Evolutionary conservation across 2,329 filamentous ascomycete species (phyloP), one percentile per base, ranked within the genome.

Genomic region (Neonectria magnoliae): DNA sequence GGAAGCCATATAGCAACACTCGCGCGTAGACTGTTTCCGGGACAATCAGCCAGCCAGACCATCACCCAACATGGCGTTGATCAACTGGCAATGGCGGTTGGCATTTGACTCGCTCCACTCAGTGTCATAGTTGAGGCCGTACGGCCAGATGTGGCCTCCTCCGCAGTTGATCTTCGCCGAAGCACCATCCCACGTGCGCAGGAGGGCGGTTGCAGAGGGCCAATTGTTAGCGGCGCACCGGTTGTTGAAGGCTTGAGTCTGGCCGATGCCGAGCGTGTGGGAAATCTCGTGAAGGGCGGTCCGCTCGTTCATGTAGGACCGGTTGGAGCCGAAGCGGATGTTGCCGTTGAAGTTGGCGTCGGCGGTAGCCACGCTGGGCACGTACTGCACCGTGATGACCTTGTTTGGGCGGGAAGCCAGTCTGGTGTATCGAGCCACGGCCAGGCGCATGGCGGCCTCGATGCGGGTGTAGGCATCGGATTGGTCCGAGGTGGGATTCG

Each of bases 241-340:
- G 13, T 64, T 55, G 61, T 81, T 69, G 65, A 83, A 84, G 9
- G 76, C 77, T 8, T 71, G 66, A 4, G 81, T 82, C 74, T 81
- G 80, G 0, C 82, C 82, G n/a, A 84, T 75, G 4, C 82, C 82
- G 5, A 84, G 78, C 1, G 82, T 84, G 70, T 84, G 82, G 2
- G 81, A 67, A 47, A 83, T 83, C 74, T 84, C 82, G 68, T 84
- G 82, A 70, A 84, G 75, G 5, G 82, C 82, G 3, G 81, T 83
- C 14, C 82, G 81, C 72, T 84, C 81, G 52, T 72, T 83, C 82
- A 84, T 84, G 76, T 82, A 84, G 0, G 78, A 66, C 9, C 82
- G 71, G 76, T 83, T 76, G 13, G 77, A 75, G 5, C 82, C 82
- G 71, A 84, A 84, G 14, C 82, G 80, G n/a, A 84, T 74, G 71